These are phyloP conservation scores for Pleurotus tuoliensis DNA, from an alignment of 768 basidiomycete species.

Conservation along the genomic window DNA sequence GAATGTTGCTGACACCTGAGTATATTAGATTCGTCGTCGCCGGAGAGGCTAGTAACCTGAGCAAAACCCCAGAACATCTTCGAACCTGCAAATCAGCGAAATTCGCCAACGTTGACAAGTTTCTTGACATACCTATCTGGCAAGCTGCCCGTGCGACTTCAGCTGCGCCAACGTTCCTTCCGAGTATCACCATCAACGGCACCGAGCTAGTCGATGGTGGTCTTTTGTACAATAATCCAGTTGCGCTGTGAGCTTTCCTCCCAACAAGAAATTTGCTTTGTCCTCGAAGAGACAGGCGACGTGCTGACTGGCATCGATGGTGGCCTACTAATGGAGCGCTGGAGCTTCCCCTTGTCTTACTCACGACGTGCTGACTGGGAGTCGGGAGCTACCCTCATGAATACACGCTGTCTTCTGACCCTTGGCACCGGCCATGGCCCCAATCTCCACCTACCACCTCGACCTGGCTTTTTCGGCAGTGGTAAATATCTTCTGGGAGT, in stretches of 20 bases:
- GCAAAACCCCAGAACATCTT: slow-evolving; percentile 10
- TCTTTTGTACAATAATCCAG: slow-evolving; percentile 14
- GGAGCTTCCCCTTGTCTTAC: no score
- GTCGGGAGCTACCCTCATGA: no score
- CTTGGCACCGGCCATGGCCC: background rate
- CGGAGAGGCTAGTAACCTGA: background rate
- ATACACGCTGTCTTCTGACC: background rate
- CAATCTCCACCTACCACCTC: background rate
- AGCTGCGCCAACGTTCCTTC: slow-evolving; percentile 22
- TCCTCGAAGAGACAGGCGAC: no score
- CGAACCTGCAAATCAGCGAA: slow-evolving; percentile 9
- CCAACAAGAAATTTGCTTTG: no score
- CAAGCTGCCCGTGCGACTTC: slow-evolving; percentile 26
- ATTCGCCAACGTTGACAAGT: background rate
- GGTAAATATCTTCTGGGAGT: background rate
- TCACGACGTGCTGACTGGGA: no score
- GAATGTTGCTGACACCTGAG: no score
- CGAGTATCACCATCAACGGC: slow-evolving; percentile 13
- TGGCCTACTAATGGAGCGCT: no score
- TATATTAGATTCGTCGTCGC: background rate
- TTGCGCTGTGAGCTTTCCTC: background rate
- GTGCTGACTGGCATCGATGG: no score
- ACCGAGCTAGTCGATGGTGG: slow-evolving; percentile 13
- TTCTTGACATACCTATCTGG: slow-evolving; percentile 20
- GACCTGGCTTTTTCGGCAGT: background rate